Evolutionary conservation across 768 basidiomycete genomes (phyloP).

Genomic region (Pulveroboletus sp.): DNA sequence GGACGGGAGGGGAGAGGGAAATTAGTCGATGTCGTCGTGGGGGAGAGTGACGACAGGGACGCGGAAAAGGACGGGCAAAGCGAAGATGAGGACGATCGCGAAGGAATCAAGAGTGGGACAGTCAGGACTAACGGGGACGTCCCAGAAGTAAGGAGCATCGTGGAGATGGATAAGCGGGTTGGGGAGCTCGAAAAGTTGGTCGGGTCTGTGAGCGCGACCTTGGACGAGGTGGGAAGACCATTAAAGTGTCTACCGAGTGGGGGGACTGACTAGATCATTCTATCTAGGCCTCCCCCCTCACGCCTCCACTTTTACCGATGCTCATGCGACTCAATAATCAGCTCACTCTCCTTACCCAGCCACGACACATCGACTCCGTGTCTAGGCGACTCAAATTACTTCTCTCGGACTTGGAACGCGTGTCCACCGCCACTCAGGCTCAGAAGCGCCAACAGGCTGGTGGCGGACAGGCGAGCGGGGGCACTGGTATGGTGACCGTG

Average conservation of each 20-base stretch:
- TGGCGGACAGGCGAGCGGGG: slow-evolving; percentile 4
- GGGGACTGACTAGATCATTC: slow-evolving; percentile 5
- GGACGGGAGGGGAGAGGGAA: slow-evolving; percentile 61
- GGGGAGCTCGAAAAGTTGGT: slow-evolving; percentile 78
- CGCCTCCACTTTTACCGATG: slow-evolving; percentile 76
- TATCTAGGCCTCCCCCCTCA: slow-evolving; percentile 60
- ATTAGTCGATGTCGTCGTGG: slow-evolving; percentile 56
- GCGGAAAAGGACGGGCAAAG: not conserved
- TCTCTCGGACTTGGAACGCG: slow-evolving; percentile 87
- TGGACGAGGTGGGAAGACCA: slow-evolving; percentile 64
- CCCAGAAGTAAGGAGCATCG: slow-evolving; percentile 46
- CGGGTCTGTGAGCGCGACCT: slow-evolving; percentile 70
- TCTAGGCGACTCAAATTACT: slow-evolving; percentile 90
- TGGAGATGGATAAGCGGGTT: slow-evolving; percentile 79
- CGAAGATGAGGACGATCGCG: slow-evolving; percentile 1
- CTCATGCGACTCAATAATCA: slow-evolving; percentile 81
- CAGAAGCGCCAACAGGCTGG: slow-evolving; percentile 22
- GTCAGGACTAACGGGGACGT: slow-evolving; percentile 17
- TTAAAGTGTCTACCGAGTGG: not conserved
- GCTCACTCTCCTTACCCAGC: slow-evolving; percentile 85
- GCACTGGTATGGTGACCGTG: slow-evolving; percentile 11
- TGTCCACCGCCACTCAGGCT: slow-evolving; percentile 45
- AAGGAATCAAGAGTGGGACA: not conserved
- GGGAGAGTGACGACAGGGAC: slow-evolving; percentile 10
- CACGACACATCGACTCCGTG: slow-evolving; percentile 92